These are phyloP conservation scores for Parasitella parasitica DNA, from an alignment of 371 early-diverging fungal species.

Conservation along the genomic window DNA sequence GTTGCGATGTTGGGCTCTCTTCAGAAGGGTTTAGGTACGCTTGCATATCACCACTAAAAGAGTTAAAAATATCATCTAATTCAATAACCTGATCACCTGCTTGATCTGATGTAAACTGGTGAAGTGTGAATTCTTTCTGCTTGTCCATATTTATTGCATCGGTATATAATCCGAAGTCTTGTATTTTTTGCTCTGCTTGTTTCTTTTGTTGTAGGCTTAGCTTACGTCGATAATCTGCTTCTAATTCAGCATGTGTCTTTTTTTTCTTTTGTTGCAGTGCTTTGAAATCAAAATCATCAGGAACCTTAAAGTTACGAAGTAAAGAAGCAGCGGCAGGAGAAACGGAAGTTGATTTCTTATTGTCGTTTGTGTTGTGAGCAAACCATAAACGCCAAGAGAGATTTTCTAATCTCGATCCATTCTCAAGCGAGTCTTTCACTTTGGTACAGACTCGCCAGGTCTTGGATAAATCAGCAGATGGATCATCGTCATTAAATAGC, in stretches of 20 bases:
- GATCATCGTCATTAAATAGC: conserved; percentile 65
- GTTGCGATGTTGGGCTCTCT: conserved; percentile 10
- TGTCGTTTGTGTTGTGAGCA: conserved; percentile 63
- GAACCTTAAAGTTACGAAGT: conserved; percentile 19
- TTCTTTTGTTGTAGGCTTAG: conserved; percentile 22
- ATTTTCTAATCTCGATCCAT: conserved; percentile 84
- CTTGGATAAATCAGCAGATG: conserved; percentile 68
- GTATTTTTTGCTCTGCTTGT: conserved; percentile 14
- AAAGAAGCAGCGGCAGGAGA: conserved; percentile 1
- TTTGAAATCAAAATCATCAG: conserved; percentile 28
- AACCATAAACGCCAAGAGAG: conserved; percentile 88
- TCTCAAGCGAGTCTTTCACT: conserved; percentile 84
- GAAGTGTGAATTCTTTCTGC: conserved; percentile 36
- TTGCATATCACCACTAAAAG: conserved; percentile 25
- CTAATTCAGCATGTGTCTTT: conserved; percentile 9
- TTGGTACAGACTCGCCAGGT: conserved; percentile 86
- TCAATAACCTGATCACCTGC: conserved; percentile 44
- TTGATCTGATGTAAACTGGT: conserved; percentile 49
- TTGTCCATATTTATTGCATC: not conserved
- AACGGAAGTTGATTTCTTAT: conserved; percentile 8
- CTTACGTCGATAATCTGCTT: conserved; percentile 16
- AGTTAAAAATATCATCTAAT: conserved; percentile 45
- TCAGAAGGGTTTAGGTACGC: conserved; percentile 15
- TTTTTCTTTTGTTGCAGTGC: conserved; percentile 7
- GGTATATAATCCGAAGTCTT: not conserved